These are phyloP conservation scores for Boechera divaricarpa DNA, from an alignment of 345 rosid genomes.

Conservation along the genomic window DNA sequence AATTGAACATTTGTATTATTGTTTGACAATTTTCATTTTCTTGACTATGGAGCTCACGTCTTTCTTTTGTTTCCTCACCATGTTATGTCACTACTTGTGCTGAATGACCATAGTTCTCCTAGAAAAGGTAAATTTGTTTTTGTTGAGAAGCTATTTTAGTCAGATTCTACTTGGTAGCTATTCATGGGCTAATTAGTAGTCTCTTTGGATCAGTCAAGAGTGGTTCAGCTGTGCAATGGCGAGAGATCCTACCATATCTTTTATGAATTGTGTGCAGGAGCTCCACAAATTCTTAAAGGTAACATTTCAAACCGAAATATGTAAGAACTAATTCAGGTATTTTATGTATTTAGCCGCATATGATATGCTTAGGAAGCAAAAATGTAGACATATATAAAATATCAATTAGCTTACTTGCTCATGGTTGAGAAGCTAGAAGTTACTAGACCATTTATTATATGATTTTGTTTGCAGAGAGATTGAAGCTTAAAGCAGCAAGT, in stretches of 20 bases:
- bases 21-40: not conserved
- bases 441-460: not conserved
- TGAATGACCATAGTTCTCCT: constrained; percentile 63
- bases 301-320: constrained; percentile 26
- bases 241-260: constrained; percentile 92
- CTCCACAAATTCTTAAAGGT: constrained; percentile 85
- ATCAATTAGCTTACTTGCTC: not conserved
- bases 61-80: not conserved
- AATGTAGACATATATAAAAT: not conserved
- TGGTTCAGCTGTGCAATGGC: constrained; percentile 75
- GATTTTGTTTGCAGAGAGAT: constrained; percentile 60
- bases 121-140: constrained; percentile 70
- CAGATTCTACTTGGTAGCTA: constrained; percentile 25
- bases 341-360: not conserved
- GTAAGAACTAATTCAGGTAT: not conserved
- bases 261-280: constrained; percentile 92
- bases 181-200: constrained; percentile 39
- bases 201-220: constrained; percentile 76
- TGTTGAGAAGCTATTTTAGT: constrained; percentile 25
- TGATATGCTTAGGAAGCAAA: not conserved
- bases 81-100: constrained; percentile 16
- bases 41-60: not conserved
- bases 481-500: constrained; percentile 74
- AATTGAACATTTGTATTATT: constrained; percentile 1
- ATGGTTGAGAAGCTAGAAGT: constrained; percentile 15